Evolutionary conservation across 2,329 filamentous ascomycete species (phyloP).

Genomic region (Periconia sp.): DNA sequence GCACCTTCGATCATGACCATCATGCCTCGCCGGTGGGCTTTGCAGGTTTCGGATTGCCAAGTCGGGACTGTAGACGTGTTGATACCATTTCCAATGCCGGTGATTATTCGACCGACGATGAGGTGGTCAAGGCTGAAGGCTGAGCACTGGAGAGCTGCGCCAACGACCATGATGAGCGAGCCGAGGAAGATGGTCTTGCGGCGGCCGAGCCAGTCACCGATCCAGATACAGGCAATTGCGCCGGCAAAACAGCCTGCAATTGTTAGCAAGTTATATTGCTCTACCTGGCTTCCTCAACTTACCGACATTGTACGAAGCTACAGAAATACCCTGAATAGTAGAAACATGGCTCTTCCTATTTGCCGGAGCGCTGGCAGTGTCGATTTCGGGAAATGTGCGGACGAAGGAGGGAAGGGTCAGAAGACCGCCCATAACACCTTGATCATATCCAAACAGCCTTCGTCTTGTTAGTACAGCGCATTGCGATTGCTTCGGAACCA

Average conservation of each 20-base stretch:
- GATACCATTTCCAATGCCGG: slow-evolving; percentile 60
- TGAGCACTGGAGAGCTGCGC: slow-evolving; percentile 56
- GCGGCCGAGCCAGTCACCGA: slow-evolving; percentile 58
- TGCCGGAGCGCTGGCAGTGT: slow-evolving; percentile 26
- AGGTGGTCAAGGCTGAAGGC: slow-evolving; percentile 56
- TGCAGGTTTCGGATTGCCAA: slow-evolving; percentile 59
- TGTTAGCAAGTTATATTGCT: too few species aligned
- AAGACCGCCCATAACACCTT: slow-evolving; percentile 71
- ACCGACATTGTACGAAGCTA: too few species aligned
- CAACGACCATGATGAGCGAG: slow-evolving; percentile 56
- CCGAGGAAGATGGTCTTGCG: slow-evolving; percentile 57
- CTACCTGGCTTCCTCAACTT: too few species aligned
- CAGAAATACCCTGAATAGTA: too few species aligned
- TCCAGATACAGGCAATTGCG: slow-evolving; percentile 56
- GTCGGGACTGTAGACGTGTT: slow-evolving; percentile 60
- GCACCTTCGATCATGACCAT: slow-evolving; percentile 57
- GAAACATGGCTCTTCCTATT: too few species aligned
- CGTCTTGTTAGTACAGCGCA: too few species aligned
- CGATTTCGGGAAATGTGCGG: slow-evolving; percentile 31
- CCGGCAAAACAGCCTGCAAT: slow-evolving; percentile 63
- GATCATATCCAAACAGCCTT: slow-evolving; percentile 70
- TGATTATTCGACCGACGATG: slow-evolving; percentile 57
- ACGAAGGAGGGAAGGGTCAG: slow-evolving; percentile 71
- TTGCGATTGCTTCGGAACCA: too few species aligned
- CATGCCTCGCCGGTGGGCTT: slow-evolving; percentile 50